phyloP scores from a whole-genome alignment of 768 basidiomycete species.

The Tephrocybe sp. region DNA sequence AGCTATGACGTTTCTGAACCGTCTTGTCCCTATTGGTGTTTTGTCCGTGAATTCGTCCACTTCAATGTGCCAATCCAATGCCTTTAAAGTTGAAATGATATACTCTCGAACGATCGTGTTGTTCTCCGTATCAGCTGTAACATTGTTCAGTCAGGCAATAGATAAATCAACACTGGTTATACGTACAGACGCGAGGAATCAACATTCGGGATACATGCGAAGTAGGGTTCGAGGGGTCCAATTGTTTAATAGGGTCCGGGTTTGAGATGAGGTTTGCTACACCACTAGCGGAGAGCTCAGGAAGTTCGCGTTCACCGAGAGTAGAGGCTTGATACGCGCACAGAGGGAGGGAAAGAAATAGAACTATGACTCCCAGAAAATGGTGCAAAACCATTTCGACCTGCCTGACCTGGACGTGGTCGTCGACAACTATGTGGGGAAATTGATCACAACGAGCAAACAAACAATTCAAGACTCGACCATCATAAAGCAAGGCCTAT shows the following conservation, averaged over 20 bases:
- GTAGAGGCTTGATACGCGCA: conserved; percentile 34
- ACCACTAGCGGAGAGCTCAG: conserved; percentile 48
- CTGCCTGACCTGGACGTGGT: background rate
- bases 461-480: background rate
- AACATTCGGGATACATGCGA: conserved; percentile 84
- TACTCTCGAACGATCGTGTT: conserved; percentile 83
- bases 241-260: conserved; percentile 65
- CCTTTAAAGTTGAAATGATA: conserved; percentile 68
- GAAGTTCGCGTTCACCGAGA: conserved; percentile 41
- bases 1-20: conserved; percentile 90
- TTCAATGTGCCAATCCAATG: conserved; percentile 85
- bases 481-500: conserved; percentile 35
- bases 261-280: conserved; percentile 49
- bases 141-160: conserved; percentile 4
- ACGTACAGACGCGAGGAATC: conserved; percentile 80
- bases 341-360: conserved; percentile 28
- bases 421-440: background rate
- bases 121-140: conserved; percentile 66
- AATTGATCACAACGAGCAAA: no score
- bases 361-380: conserved; percentile 23
- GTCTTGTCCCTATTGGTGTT: conserved; percentile 80
- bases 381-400: conserved; percentile 9
- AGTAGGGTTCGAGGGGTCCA: conserved; percentile 63
- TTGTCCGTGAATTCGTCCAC: conserved; percentile 74
- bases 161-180: conserved; percentile 2